Evolutionary conservation across 345 rosid species (phyloP), one percentile per base, ranked within the genome.

Genomic region (Garcia nutans): DNA sequence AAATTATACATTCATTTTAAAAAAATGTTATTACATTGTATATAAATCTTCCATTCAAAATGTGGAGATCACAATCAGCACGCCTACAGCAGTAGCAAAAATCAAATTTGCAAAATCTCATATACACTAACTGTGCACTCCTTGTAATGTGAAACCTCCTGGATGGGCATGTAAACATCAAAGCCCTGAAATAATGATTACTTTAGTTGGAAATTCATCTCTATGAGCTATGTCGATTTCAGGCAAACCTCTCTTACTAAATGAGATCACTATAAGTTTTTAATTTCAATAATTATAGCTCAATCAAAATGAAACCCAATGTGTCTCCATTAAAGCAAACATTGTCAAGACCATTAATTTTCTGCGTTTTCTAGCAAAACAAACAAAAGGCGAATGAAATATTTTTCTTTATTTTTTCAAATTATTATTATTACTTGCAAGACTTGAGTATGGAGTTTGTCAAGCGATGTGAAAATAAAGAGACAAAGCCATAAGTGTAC

Each of bases 181-280:
- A 71, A 58, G 57, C 71, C 26, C 49, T 12, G 72, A 84, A 84
- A 84, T 82, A 86, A 86, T 83, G 24, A 79, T 84, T 50, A 96
- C 97, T 81, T 93, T 96, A 0, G 91, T 85, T 8, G 99, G 98
- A 79, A 91, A 96, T 20, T 97, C 98, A 55, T 96, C 99, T 1
- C 97, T 87, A 16, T 78, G 87, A 31, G 89, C 84, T 71, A 93
- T 87, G 2, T 88, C 87, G 55, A 96, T 81, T 69, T 93, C 94
- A 0, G 96, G 93, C 3, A 88, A 89, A 17, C 47, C 71, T 75
- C 89, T 96, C 89, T 96, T 96, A 47, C 87, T 89, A 78, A 96
- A 96, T 49, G 94, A 90, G 73, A 96, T 72, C 16, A 96, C 94
- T n/a, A 0, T 28, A 28, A 28, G 31, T 28, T 28, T 28, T 2